Evolutionary conservation across 2,329 filamentous ascomycete species (phyloP).

Genomic region (Fonsecaea pugnacius): DNA sequence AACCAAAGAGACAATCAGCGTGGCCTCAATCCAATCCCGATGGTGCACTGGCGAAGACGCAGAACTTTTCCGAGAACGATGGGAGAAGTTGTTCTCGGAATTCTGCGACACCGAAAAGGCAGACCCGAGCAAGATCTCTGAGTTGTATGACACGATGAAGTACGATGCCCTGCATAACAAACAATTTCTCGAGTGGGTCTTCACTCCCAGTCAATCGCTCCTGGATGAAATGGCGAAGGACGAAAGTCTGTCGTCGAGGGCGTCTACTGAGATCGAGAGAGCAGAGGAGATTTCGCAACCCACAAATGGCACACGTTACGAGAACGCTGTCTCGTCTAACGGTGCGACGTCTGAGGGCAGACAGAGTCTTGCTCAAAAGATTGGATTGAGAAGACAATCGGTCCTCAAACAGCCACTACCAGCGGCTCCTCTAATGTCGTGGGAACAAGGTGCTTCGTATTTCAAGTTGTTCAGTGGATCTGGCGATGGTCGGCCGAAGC

Average conservation of each 20-base stretch:
- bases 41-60: conserved; percentile 98
- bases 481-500: conserved; percentile 74
- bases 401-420: conserved; percentile 49
- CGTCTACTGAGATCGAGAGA: conserved; percentile 30
- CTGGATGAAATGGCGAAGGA: conserved; percentile 38
- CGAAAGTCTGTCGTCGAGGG: conserved; percentile 30
- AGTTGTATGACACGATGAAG: conserved; percentile 99
- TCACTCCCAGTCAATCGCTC: conserved; percentile 74
- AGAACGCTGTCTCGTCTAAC: conserved; percentile 25
- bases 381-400: conserved; percentile 59
- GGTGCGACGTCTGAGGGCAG: conserved; percentile 37
- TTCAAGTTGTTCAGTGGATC: conserved; percentile 87
- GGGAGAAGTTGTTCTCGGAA: conserved; percentile 97
- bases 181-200: conserved; percentile 95
- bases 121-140: conserved; percentile 97
- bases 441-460: conserved; percentile 69
- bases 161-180: conserved; percentile 97
- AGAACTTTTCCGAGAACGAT: conserved; percentile 91
- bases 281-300: conserved; percentile 25
- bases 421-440: conserved; percentile 57
- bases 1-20: conserved; percentile 53
- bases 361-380: conserved; percentile 45
- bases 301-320: conserved; percentile 23
- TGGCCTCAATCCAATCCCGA: conserved; percentile 77
- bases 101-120: conserved; percentile 98